A percentile compares a stretch with the other conserved stretches of the same genome.
phyloP scores from a whole-genome alignment of 805 yeast species.

The Kodamaea leandrae region DNA sequence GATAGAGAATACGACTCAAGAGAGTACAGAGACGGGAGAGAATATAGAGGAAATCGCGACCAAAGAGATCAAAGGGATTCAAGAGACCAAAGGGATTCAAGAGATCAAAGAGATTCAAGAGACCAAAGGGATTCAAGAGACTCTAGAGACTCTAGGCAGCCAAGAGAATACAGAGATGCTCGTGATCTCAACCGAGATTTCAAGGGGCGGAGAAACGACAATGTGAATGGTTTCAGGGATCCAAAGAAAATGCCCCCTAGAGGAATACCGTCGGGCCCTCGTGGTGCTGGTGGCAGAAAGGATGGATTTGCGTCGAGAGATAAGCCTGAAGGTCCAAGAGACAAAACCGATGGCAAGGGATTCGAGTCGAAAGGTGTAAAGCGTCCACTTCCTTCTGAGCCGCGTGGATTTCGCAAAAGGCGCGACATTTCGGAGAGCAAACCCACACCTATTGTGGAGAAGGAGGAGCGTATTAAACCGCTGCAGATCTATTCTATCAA shows the following conservation, averaged over 20 bases:
- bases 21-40: not conserved
- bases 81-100: constrained; percentile 4
- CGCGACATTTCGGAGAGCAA: constrained; percentile 3
- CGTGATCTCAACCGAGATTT: constrained; percentile 2
- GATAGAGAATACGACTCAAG: not conserved
- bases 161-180: constrained; percentile 4
- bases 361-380: constrained; percentile 1
- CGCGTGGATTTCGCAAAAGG: constrained; percentile 7
- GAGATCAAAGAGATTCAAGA: constrained; percentile 3
- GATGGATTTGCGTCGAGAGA: constrained; percentile 6
- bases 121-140: constrained; percentile 2
- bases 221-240: constrained; percentile 1
- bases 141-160: not conserved
- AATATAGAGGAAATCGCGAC: constrained; percentile 1
- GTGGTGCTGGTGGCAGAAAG: not conserved
- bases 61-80: constrained; percentile 3
- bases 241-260: not conserved
- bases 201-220: not conserved
- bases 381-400: constrained; percentile 4
- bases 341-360: not conserved
- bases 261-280: constrained; percentile 5
- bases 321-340: constrained; percentile 8
- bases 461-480: constrained; percentile 11
- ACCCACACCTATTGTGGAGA: not conserved
- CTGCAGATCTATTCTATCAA: constrained; percentile 35